Conservation (phyloP, 495 filamentous ascomycete genomes). For the Tuber aestivum region DNA sequence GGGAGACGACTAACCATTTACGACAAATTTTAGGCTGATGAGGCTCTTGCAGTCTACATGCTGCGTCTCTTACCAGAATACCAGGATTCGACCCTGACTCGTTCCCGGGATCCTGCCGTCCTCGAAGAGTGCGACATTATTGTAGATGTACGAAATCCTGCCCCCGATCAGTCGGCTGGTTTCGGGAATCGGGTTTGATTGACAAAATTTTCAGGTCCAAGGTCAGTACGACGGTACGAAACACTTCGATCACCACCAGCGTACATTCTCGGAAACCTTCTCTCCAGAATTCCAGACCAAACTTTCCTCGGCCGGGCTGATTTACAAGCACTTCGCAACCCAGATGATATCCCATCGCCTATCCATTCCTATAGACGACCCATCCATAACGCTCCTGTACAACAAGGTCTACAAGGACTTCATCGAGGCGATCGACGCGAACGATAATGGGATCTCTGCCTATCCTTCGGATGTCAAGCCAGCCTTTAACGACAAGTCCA, state of each 20-base stretch:
- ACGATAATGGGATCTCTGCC: slow-evolving; percentile 85
- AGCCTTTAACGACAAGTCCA: slow-evolving; percentile 71
- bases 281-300: slow-evolving; percentile 75
- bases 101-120: slow-evolving; percentile 73
- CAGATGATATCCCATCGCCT: slow-evolving; percentile 69
- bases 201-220: slow-evolving; percentile 20
- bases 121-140: slow-evolving; percentile 85
- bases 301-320: slow-evolving; percentile 84
- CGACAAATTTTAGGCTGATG: slow-evolving; percentile 58
- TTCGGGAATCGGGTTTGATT: background rate
- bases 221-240: slow-evolving; percentile 77
- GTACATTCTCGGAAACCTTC: slow-evolving; percentile 72
- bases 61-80: slow-evolving; percentile 84
- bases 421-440: slow-evolving; percentile 91
- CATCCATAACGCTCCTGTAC: slow-evolving; percentile 67
- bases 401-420: slow-evolving; percentile 88
- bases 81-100: slow-evolving; percentile 63
- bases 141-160: slow-evolving; percentile 68
- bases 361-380: slow-evolving; percentile 54
- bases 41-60: slow-evolving; percentile 95
- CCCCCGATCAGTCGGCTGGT: background rate
- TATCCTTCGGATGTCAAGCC: slow-evolving; percentile 71
- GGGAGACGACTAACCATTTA: slow-evolving; percentile 3
- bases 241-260: slow-evolving; percentile 96
- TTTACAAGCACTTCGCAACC: slow-evolving; percentile 91